Base-by-base conservation (phyloP, 208 protist species). In the Leishmania gerbilli region DNA sequence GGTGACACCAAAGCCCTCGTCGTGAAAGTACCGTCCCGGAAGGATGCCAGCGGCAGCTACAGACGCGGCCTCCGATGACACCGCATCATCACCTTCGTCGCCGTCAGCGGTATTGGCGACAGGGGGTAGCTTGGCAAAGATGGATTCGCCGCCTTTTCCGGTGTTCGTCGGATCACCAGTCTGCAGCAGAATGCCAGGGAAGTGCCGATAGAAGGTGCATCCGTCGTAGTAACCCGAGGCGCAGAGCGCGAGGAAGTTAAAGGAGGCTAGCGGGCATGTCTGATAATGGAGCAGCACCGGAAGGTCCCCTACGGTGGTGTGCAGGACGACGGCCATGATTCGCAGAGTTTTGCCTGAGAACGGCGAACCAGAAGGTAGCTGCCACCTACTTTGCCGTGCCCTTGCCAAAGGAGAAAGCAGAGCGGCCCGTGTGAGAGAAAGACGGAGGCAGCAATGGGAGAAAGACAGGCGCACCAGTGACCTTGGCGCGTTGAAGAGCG, bases 161-260 rank as follows among this genome's bases (percentile, higher is more conserved):
- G 95, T 98, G 81, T 97, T 96, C 1, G 95, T 97, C 6, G 94
- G 96, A 69, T 99, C 98, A 51, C 96, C 96, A 4, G 88, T 95
- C 75, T 99, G 97, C 34, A 99, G 87, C 82, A 99, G 97, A 34
- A 99, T 97, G 21, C 89, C 88, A 9, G 92, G 88, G 65, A 99
- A 98, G 55, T 97, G 88, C 0, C 99, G 89, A 88, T 99, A 99
- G 87, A 99, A 99, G 56, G 86, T 81, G 74, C 96, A 87, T 76
- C 90, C 90, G 80, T 99, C 92, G 87, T 99, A 99, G 88, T 99
- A 99, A 6, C 89, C 91, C 58, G 96, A 96, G 15, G 91, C 90
- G 55, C 95, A 95, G 62, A 99, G 95, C 15, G 95, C 97, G 2
- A 98, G 84, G 85, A 99, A 99, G 93, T 99, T 99, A 90, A 99